Percentiles rank a stretch among this genome's conserved stretches.
phyloP scores from a whole-genome alignment of 2,329 filamentous ascomycete genomes.

The Colletotrichum sp. region DNA sequence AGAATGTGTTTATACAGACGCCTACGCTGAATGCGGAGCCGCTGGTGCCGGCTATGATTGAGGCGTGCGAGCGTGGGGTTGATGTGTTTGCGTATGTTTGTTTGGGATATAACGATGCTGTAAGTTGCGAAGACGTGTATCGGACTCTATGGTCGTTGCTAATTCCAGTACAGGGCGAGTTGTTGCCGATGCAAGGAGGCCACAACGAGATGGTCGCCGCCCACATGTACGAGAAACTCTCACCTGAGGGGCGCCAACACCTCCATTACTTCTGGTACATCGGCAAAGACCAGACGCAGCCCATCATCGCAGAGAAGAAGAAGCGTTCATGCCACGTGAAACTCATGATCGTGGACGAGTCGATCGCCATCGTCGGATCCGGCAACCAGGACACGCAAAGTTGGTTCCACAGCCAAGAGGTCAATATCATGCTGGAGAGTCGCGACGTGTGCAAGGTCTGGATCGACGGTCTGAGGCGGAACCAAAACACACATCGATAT shows the following conservation, averaged over 20 bases:
- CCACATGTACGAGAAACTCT: slow-evolving; percentile 60
- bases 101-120: slow-evolving; percentile 77
- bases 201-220: slow-evolving; percentile 75
- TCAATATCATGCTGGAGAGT: slow-evolving; percentile 77
- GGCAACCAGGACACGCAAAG: slow-evolving; percentile 60
- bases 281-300: background rate
- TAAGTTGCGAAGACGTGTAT: slow-evolving; percentile 27
- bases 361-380: background rate
- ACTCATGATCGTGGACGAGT: background rate
- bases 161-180: slow-evolving; percentile 58
- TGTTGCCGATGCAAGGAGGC: slow-evolving; percentile 76
- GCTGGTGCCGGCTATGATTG: slow-evolving; percentile 65
- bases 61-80: slow-evolving; percentile 70
- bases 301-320: background rate
- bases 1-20: slow-evolving; percentile 76
- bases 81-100: slow-evolving; percentile 74
- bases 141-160: background rate
- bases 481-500: slow-evolving; percentile 68
- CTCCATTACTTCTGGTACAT: background rate
- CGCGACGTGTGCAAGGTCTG: slow-evolving; percentile 52
- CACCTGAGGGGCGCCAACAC: slow-evolving; percentile 30
- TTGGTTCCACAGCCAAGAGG: slow-evolving; percentile 80
- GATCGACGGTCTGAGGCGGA: slow-evolving; percentile 35
- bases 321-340: background rate
- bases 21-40: slow-evolving; percentile 77